phyloP scores from a whole-genome alignment of 805 yeast species.

The Metschnikowia colocasiae region DNA sequence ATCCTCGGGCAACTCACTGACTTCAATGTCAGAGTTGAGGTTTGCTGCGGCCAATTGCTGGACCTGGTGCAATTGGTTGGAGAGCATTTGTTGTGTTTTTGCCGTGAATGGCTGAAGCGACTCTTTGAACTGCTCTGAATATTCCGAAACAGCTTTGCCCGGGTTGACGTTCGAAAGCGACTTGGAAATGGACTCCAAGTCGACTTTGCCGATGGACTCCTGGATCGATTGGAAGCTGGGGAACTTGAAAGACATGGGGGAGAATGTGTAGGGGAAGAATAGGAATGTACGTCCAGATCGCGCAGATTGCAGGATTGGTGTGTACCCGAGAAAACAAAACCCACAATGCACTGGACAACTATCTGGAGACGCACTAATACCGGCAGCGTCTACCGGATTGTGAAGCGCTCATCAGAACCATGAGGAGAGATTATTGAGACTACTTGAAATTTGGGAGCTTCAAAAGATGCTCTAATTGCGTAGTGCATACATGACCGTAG shows the following conservation, averaged over 20 bases:
- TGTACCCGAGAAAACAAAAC: neutral
- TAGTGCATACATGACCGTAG: too few relatives aligned
- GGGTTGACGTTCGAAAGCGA: conserved; percentile 35
- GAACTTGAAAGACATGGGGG: conserved; percentile 36
- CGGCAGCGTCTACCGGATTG: too few relatives aligned
- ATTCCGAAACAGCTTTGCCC: conserved; percentile 38
- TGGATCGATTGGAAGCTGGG: conserved; percentile 39
- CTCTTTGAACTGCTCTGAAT: conserved; percentile 41
- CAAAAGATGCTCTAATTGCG: too few relatives aligned
- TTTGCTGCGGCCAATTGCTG: conserved; percentile 35
- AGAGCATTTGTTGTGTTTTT: conserved; percentile 56
- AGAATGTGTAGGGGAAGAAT: neutral
- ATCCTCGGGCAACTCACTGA: conserved; percentile 70
- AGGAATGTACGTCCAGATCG: conserved; percentile 1
- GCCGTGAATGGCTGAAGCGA: conserved; percentile 52
- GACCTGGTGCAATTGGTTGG: conserved; percentile 57
- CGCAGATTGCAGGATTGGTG: conserved; percentile 2
- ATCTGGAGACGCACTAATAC: neutral
- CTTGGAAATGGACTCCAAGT: conserved; percentile 32
- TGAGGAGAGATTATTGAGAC: too few relatives aligned
- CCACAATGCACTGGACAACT: neutral
- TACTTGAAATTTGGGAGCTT: too few relatives aligned
- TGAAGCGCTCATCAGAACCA: too few relatives aligned
- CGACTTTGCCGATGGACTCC: conserved; percentile 40
- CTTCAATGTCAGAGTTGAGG: conserved; percentile 46